phyloP scores from a whole-genome alignment of 164 flowering plant genomes.

The Buxus sempervirens region DNA sequence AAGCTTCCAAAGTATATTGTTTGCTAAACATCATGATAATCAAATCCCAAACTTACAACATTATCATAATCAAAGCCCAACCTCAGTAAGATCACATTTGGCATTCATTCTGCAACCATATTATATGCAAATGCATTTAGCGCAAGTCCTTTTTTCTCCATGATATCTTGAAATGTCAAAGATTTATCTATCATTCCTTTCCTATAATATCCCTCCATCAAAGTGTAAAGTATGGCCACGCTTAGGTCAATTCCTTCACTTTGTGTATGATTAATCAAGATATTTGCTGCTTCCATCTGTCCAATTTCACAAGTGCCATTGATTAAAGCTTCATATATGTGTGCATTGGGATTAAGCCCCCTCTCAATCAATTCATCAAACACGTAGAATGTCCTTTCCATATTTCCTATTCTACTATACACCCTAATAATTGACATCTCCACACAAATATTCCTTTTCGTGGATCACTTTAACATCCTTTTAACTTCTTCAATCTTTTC shows the following conservation, averaged over 20 bases:
- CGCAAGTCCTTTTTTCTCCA: slow-evolving; percentile 48
- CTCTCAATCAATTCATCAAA: slow-evolving; percentile 43
- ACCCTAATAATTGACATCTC: slow-evolving; percentile 44
- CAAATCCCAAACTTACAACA: too few relatives aligned
- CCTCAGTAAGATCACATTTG: too few relatives aligned
- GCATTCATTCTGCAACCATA: slow-evolving; percentile 31
- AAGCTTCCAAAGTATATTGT: too few relatives aligned
- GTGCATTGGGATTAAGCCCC: slow-evolving; percentile 44
- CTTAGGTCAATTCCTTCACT: slow-evolving; percentile 45
- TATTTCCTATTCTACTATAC: slow-evolving; percentile 35
- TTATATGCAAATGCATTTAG: slow-evolving; percentile 31
- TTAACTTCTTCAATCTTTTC: slow-evolving; percentile 50
- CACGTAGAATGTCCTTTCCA: slow-evolving; percentile 39
- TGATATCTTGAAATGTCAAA: slow-evolving; percentile 28
- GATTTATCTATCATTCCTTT: slow-evolving; percentile 52
- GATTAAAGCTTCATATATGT: slow-evolving; percentile 50
- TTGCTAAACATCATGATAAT: too few relatives aligned
- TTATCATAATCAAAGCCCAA: too few relatives aligned
- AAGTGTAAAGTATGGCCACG: slow-evolving; percentile 34
- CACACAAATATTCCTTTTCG: slow-evolving; percentile 39
- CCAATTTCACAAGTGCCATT: slow-evolving; percentile 56
- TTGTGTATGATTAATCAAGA: slow-evolving; percentile 49
- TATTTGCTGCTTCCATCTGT: slow-evolving; percentile 41
- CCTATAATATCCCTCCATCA: slow-evolving; percentile 43
- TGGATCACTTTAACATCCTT: slow-evolving; percentile 42